phyloP scores from a whole-genome alignment of 176 grass and related monocot genomes.

The Carex cristatella region DNA sequence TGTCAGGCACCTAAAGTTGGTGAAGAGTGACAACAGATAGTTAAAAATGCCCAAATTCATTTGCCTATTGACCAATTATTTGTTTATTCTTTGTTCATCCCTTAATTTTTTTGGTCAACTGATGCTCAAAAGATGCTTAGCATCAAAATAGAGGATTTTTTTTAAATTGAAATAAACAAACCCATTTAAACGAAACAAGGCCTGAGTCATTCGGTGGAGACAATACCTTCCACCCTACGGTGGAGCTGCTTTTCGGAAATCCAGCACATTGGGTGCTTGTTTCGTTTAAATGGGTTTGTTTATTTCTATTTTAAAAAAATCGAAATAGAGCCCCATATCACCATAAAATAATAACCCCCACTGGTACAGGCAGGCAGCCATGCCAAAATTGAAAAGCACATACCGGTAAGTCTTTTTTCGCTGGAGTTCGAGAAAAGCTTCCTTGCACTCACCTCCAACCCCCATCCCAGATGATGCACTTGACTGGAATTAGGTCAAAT shows the following conservation, averaged over 20 bases:
- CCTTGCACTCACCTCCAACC: slow-evolving; percentile 29
- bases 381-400: slow-evolving; percentile 26
- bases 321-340: neutral
- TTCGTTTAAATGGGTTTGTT: too few species aligned
- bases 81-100: neutral
- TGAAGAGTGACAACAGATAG: neutral
- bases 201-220: too few species aligned
- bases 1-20: neutral
- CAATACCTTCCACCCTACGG: too few species aligned
- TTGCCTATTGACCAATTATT: neutral
- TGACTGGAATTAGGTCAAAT: neutral
- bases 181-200: too few species aligned
- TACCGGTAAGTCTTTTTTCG: slow-evolving; percentile 38
- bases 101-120: neutral
- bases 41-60: neutral
- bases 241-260: too few species aligned
- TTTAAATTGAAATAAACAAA: too few species aligned
- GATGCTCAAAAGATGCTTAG: neutral
- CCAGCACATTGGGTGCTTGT: too few species aligned
- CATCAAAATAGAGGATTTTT: neutral
- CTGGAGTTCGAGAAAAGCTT: slow-evolving; percentile 33
- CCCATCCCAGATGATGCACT: slow-evolving; percentile 40
- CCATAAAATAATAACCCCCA: neutral
- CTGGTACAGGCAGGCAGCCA: neutral
- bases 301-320: too few species aligned